Percentiles rank a stretch among this genome's conserved stretches.
These are phyloP conservation scores for Ceratobasidium sp. DNA, from an alignment of 1,284 basidiomycete genomes.

Conservation along the genomic window DNA sequence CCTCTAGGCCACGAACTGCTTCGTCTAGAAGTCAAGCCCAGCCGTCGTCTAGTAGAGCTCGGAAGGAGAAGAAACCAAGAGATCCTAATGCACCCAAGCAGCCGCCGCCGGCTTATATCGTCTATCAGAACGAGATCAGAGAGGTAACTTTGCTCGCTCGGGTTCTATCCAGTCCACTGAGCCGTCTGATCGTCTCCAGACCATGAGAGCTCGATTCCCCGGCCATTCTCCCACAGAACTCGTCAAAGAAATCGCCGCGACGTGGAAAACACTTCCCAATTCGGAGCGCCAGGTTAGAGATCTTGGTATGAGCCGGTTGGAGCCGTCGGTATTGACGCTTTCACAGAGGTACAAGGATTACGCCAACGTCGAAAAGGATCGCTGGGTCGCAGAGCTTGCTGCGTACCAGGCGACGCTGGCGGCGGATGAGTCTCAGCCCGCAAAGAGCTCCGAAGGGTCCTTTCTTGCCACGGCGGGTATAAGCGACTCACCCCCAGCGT, in stretches of 20 bases:
- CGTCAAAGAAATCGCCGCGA: conserved; percentile 42
- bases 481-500: conserved; percentile 38
- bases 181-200: background rate
- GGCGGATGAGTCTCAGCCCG: conserved; percentile 19
- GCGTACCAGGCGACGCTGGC: conserved; percentile 32
- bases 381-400: conserved; percentile 38
- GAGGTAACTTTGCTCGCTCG: conserved; percentile 6
- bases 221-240: conserved; percentile 34
- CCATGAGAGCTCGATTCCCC: conserved; percentile 36
- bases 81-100: conserved; percentile 97
- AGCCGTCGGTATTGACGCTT: background rate
- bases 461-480: conserved; percentile 28
- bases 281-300: conserved; percentile 37
- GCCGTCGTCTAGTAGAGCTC: conserved; percentile 8
- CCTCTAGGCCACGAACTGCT: conserved; percentile 10
- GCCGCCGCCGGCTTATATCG: conserved; percentile 96
- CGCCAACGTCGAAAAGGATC: conserved; percentile 40
- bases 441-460: conserved; percentile 31
- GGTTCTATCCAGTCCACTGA: background rate
- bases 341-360: conserved; percentile 34
- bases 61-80: conserved; percentile 58
- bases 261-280: conserved; percentile 40
- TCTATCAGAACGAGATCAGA: conserved; percentile 91
- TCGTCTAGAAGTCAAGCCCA: conserved; percentile 5
- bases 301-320: background rate